Base-by-base conservation (phyloP, 2,329 filamentous ascomycete species). In the Nothopassalora personata region DNA sequence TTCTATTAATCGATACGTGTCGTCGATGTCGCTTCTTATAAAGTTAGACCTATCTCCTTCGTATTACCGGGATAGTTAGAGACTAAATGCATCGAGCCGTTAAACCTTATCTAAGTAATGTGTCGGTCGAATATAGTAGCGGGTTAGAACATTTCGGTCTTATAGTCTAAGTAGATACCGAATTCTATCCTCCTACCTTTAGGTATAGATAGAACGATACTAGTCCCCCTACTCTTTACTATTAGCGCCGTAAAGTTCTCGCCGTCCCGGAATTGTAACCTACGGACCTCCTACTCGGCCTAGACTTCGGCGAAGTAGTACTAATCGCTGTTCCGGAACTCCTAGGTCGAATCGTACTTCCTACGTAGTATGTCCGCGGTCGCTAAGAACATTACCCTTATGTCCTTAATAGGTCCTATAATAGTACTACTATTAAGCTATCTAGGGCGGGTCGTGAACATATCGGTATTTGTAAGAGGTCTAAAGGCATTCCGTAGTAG, bases 231-330 rank as follows among this genome's bases (percentile, higher is more conserved):
- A 10, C 55, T 45, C 4, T 33, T 46, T 10, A 60, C 28, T 15
- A 54, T 46, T 3, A 57, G 62, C 4, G 45, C 46, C 19, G 46
- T 36, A 15, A 58, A 60, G 13, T 58, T 46, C 11, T 45, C 52
- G 5, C 57, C 59, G 19, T 63, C 55, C 2, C 55, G 54, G 9
- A 64, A 45, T 15, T 62, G 58, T 34, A 52, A 30, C 11, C 48
- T 77, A n/a, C 60, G 67, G 51, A 77, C 77, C 67, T 83, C 81
- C 66, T 84, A 82, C 48, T 79, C 75, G 23, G 78, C 80, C 57
- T 78, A 83, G 45, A 84, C 76, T 58, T 80, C 76, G 4, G 79
- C 75, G 54, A 84, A 75, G n/a, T 77, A 76, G 60, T 75, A 71
- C 64, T 80, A 75, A 63, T 81, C 79, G 6, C 66, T 69, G 30